A percentile compares a stretch with the other conserved stretches of the same genome.
phyloP scores from a whole-genome alignment of 148 eudicot species.

The Salicornia ramosissima region DNA sequence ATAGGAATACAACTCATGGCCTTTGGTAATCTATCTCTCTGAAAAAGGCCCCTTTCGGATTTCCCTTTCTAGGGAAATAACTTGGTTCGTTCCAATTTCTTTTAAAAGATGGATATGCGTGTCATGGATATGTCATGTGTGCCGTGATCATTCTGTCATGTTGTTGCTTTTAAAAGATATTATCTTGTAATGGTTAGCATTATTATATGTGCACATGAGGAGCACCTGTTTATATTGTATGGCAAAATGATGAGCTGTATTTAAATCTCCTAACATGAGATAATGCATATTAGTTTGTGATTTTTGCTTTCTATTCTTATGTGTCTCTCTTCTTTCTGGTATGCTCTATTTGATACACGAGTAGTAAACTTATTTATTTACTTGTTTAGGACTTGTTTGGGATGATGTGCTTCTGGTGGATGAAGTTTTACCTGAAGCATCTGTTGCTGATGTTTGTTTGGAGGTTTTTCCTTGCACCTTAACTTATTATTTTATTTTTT shows the following conservation, averaged over 20 bases:
- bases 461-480: slow-evolving; percentile 47
- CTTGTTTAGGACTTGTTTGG: slow-evolving; percentile 74
- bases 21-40: slow-evolving; percentile 1
- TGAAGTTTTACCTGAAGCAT: slow-evolving; percentile 93
- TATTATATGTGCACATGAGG: not conserved
- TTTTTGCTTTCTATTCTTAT: not conserved
- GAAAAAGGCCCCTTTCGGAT: slow-evolving; percentile 1
- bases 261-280: not conserved
- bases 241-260: not conserved
- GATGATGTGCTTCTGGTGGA: slow-evolving; percentile 80
- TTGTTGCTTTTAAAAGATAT: not conserved
- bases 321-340: not conserved
- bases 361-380: not conserved
- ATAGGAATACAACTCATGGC: not conserved
- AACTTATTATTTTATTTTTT: not conserved
- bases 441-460: slow-evolving; percentile 59
- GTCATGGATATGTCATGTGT: no score
- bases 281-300: not conserved
- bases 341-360: not conserved
- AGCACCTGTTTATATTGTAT: not conserved
- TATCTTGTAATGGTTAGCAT: not conserved
- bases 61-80: not conserved
- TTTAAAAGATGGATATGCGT: slow-evolving; percentile 5
- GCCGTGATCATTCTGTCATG: not conserved
- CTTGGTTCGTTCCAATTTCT: not conserved